Evolutionary conservation across 768 basidiomycete genomes (phyloP), one percentile per base, ranked within the genome.

Genomic region (Amanita pseudoporphyria): DNA sequence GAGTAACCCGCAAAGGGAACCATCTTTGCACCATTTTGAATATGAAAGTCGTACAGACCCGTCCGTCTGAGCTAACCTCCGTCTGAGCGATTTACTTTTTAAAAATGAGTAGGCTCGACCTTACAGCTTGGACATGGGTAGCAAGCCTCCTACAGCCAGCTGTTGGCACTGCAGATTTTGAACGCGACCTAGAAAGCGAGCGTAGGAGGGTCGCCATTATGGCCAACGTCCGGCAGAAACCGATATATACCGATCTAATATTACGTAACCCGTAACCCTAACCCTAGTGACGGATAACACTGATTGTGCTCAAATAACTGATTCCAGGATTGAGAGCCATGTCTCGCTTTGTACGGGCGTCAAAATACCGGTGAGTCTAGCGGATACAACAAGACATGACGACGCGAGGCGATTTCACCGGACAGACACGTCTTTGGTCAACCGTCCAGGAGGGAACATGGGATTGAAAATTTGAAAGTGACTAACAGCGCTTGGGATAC

Each of bases 401-500:
- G n/a, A n/a, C n/a, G n/a, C 51, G 35, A 54, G 57, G 3, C 56
- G 32, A 44, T 53, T 18, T 36, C 45, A 47, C 49, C 26, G 12
- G 16, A 33, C 59, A 92, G 90, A 57, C 94, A 97, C 67, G 91
- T 95, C 63, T 98, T 87, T 63, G 93, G 90, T 28, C 87, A 92
- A 57, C 66, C 81, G 54, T 77, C 84, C 31, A 95, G 93, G 73
- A 91, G 88, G 62, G 87, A 91, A 63, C 73, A 87, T 56, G 69
- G 77, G 18, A 66, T 83, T 53, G 88, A 92, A 62, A 93, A 91
- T 54, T 71, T 91, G 56, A 92, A 92, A 64, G 75, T 91, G 14
- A 84, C 88, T 43, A 84, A 80, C 65, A 89, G 81, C 56, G 93
- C 95, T 7, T 97, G 91, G 92, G 95, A 98, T 64, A 97, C 95